Conservation (phyloP, 257 asterid genomes). For the Fraxinus anomala region DNA sequence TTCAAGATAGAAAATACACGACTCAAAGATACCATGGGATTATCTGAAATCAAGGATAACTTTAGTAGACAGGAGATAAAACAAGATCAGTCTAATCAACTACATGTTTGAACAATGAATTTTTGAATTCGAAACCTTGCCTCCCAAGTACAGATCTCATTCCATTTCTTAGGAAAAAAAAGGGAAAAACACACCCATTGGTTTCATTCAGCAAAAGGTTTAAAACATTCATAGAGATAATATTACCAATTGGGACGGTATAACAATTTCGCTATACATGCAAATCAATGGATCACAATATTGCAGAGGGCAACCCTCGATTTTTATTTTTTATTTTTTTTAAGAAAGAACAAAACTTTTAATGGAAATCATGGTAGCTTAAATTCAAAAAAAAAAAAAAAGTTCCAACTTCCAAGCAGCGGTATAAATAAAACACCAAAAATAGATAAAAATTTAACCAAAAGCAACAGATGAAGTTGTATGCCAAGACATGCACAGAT, state of each 20-base stretch:
- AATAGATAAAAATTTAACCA: background rate
- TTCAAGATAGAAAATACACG: too few relatives aligned
- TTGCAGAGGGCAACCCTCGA: background rate
- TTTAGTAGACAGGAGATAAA: background rate
- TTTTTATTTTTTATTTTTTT: background rate
- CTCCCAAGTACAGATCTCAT: constrained; percentile 30
- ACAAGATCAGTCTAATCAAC: background rate
- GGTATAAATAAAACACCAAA: constrained; percentile 31
- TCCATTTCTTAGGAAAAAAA: constrained; percentile 1
- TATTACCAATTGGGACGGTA: background rate
- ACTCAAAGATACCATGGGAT: background rate
- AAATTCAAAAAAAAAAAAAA: too few relatives aligned
- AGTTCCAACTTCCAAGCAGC: background rate
- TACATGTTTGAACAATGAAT: constrained; percentile 12
- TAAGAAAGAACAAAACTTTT: too few relatives aligned
- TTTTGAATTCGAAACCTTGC: constrained; percentile 17
- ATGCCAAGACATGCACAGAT: constrained; percentile 40
- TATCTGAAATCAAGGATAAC: background rate
- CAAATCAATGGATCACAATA: constrained; percentile 11
- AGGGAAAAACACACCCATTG: too few relatives aligned
- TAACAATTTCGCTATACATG: background rate
- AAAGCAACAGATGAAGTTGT: constrained; percentile 4
- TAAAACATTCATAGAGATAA: background rate
- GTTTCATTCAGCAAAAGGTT: background rate
- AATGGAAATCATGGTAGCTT: background rate